These are phyloP conservation scores for Cordyceps fumosorosea DNA, from an alignment of 2,329 filamentous ascomycete species.

Conservation along the genomic window DNA sequence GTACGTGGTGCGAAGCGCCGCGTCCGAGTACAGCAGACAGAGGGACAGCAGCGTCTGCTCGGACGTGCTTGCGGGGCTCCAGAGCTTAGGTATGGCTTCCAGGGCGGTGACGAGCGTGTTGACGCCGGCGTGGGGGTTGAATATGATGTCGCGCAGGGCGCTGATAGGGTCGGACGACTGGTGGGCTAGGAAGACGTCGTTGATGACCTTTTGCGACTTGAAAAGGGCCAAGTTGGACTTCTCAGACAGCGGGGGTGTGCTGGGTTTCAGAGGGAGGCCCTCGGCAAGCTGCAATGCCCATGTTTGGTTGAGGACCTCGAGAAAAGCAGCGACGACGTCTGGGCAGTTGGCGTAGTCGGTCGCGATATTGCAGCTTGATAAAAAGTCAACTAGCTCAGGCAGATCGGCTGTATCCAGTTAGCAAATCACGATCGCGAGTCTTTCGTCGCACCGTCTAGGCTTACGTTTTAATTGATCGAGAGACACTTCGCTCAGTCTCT, in stretches of 20 bases:
- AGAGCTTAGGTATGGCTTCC: slow-evolving; percentile 30
- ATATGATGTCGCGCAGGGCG: slow-evolving; percentile 22
- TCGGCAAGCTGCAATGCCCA: slow-evolving; percentile 23
- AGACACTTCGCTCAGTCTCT: slow-evolving; percentile 44
- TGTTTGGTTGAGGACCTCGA: slow-evolving; percentile 40
- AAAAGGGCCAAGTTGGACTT: slow-evolving; percentile 31
- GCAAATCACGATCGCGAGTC: slow-evolving; percentile 1
- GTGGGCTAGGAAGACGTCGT: slow-evolving; percentile 29
- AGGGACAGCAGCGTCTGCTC: slow-evolving; percentile 27
- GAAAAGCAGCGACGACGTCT: slow-evolving; percentile 38
- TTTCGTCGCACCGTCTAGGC: slow-evolving; percentile 16
- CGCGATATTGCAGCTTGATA: slow-evolving; percentile 22
- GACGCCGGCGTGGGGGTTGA: slow-evolving; percentile 23
- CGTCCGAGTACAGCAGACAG: slow-evolving; percentile 36
- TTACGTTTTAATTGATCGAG: slow-evolving; percentile 36
- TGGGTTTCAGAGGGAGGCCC: slow-evolving; percentile 16
- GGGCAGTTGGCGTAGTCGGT: slow-evolving; percentile 25
- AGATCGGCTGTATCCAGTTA: slow-evolving; percentile 24
- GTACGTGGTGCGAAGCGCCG: slow-evolving; percentile 31
- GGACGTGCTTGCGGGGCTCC: slow-evolving; percentile 19
- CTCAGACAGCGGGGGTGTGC: slow-evolving; percentile 18
- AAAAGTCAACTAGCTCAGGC: slow-evolving; percentile 23
- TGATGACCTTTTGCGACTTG: slow-evolving; percentile 31
- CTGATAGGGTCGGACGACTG: slow-evolving; percentile 18
- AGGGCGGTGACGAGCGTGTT: slow-evolving; percentile 33